phyloP scores from a whole-genome alignment of 345 rosid genomes.

The Lepidium aucheri region DNA sequence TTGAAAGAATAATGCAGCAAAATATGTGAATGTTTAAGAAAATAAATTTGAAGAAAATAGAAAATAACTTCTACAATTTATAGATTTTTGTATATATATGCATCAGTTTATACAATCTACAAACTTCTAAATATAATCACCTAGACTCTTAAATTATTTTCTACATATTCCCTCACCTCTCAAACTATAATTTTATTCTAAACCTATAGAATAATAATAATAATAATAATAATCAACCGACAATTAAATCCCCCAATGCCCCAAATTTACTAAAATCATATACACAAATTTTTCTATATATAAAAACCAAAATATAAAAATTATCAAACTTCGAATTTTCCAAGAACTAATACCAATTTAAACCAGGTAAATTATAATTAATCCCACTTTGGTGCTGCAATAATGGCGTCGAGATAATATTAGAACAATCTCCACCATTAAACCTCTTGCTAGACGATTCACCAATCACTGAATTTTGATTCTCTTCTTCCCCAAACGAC shows the following conservation, averaged over 20 bases:
- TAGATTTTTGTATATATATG: neutral
- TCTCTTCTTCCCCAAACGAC: neutral
- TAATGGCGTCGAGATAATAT: slow-evolving; percentile 2
- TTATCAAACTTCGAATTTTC: neutral
- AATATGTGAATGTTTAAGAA: neutral
- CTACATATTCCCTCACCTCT: slow-evolving; percentile 17
- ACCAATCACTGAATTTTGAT: slow-evolving; percentile 21
- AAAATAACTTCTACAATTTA: neutral
- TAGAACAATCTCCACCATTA: slow-evolving; percentile 26
- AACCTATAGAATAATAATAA: slow-evolving; percentile 5
- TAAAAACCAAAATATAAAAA: neutral
- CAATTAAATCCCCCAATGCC: slow-evolving; percentile 7
- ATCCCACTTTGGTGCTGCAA: slow-evolving; percentile 35
- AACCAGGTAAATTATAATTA: slow-evolving; percentile 45
- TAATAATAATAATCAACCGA: neutral
- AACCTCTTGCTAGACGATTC: slow-evolving; percentile 42
- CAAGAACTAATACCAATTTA: slow-evolving; percentile 62
- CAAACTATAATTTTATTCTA: slow-evolving; percentile 3
- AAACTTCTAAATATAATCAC: neutral
- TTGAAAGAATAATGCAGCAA: too few relatives aligned
- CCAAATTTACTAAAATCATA: slow-evolving; percentile 9
- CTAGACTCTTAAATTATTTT: neutral
- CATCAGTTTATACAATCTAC: slow-evolving; percentile 6
- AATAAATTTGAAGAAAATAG: neutral
- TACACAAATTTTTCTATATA: slow-evolving; percentile 6